Percentiles rank a stretch among this genome's conserved stretches.
phyloP scores from a whole-genome alignment of 495 filamentous ascomycete genomes.

The Entonaema liquescens region DNA sequence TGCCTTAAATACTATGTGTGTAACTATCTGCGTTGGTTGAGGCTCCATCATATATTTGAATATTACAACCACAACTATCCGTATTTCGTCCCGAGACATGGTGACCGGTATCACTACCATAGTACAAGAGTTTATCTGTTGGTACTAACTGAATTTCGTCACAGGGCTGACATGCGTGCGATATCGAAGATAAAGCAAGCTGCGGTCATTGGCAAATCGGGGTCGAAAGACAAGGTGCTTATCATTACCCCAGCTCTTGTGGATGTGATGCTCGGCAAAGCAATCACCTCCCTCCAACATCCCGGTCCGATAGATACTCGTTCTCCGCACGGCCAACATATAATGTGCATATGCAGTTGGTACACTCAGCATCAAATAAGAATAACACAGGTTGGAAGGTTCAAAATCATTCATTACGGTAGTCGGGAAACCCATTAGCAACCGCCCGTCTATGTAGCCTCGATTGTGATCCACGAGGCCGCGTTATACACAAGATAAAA shows the following conservation, averaged over 20 bases:
- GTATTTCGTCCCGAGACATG: not conserved
- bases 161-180: conserved; percentile 24
- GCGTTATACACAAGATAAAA: conserved; percentile 47
- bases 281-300: not conserved
- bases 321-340: conserved; percentile 13
- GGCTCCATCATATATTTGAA: not conserved
- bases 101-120: not conserved
- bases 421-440: conserved; percentile 31
- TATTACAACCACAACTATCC: not conserved
- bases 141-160: conserved; percentile 24
- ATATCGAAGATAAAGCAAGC: conserved; percentile 29
- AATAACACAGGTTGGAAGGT: not conserved
- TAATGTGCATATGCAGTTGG: conserved; percentile 3
- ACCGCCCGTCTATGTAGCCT: conserved; percentile 43
- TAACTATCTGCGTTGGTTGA: not conserved
- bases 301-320: conserved; percentile 10
- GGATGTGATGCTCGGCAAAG: conserved; percentile 14
- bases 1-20: not conserved
- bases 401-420: conserved; percentile 31
- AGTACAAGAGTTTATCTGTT: conserved; percentile 14
- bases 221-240: conserved; percentile 24
- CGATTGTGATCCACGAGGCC: conserved; percentile 33
- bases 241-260: conserved; percentile 35
- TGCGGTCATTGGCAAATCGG: conserved; percentile 28
- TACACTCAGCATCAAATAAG: conserved; percentile 1